Percentiles rank a stretch among this genome's conserved stretches.
Evolutionary conservation across 2,329 filamentous ascomycete species (phyloP).

Genomic region (Curvularia eragrostidis): DNA sequence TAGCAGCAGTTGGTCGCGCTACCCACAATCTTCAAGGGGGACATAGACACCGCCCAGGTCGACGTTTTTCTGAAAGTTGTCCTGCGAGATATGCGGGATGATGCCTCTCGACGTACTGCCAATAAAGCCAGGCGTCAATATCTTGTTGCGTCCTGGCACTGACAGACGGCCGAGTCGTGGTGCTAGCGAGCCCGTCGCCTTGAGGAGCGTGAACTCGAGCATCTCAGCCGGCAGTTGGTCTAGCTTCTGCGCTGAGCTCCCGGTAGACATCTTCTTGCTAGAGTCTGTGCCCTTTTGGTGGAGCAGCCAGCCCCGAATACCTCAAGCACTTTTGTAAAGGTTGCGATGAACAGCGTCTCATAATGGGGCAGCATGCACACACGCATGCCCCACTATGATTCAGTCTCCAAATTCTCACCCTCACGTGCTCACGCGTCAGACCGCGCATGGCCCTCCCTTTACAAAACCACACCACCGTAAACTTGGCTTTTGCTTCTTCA

Average conservation of each 20-base stretch:
- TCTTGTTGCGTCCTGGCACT: conserved; percentile 66
- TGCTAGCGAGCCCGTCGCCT: conserved; percentile 48
- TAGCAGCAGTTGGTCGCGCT: neutral
- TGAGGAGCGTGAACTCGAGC: conserved; percentile 54
- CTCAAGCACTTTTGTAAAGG: neutral
- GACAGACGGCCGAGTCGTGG: conserved; percentile 73
- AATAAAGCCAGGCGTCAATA: conserved; percentile 85
- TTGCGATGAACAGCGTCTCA: neutral
- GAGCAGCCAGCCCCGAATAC: neutral
- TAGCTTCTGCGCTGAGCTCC: conserved; percentile 17
- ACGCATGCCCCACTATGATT: conserved; percentile 1
- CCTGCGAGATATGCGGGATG: conserved; percentile 87
- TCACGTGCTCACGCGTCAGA: conserved; percentile 24
- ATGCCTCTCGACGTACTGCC: conserved; percentile 81
- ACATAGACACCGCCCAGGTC: conserved; percentile 75
- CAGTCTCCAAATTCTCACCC: conserved; percentile 13
- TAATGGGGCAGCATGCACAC: conserved; percentile 12
- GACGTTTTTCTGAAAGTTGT: conserved; percentile 73
- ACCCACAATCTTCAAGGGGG: conserved; percentile 90
- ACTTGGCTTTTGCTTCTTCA: neutral
- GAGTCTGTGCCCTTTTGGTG: neutral
- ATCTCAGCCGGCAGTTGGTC: conserved; percentile 49
- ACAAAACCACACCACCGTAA: neutral
- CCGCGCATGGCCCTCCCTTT: neutral
- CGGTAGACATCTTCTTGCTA: conserved; percentile 17